Evolutionary conservation across 768 basidiomycete species (phyloP), one percentile per base, ranked within the genome.

Genomic region (Xerocomus potaroensis): DNA sequence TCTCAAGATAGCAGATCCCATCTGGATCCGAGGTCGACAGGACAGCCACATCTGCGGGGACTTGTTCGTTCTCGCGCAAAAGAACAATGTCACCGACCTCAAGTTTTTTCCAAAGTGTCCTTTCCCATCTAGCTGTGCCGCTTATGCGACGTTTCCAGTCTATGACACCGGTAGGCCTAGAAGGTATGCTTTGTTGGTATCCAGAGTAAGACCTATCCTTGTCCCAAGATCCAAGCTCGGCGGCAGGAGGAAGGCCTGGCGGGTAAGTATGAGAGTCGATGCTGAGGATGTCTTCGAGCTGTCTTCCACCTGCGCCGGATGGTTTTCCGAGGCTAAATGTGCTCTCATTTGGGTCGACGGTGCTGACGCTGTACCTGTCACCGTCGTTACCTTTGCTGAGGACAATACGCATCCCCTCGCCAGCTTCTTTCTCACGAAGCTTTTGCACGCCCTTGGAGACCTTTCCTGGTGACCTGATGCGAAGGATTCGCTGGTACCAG

Each of bases 51-150:
- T 99, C 95, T 8, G 95, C 95, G 0, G 95, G 95, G 11, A 98
- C 87, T 68, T 96, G 95, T 41, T 97, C 95, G 66, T 97, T 88
- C 54, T 97, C 92, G 48, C 86, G 73, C 27, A 98, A 72, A 8
- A 97, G 71, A 24, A 98, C 90, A 18, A 97, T 69, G 61, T 98
- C 95, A n/a, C 95, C 95, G 10, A 97, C 93, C 62, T 96, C 93
- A 35, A 98, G 75, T 73, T 98, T 97, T 75, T 98, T 97, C 95
- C 95, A 98, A 2, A 98, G 71, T 12, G 95, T 98, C 45, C 95
- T 74, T 61, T 97, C 93, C 95, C 95, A 98, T 22, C 76, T 74
- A 2, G 91, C 84, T 4, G 83, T 78, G 0, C 91, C 91, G 3
- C 72, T 72, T 3, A 78, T 69, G 30, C 78, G 80, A 39, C 80